These are phyloP conservation scores for Phytophthora sansomeana DNA, from an alignment of 352 stramenopile genomes.

Conservation along the genomic window DNA sequence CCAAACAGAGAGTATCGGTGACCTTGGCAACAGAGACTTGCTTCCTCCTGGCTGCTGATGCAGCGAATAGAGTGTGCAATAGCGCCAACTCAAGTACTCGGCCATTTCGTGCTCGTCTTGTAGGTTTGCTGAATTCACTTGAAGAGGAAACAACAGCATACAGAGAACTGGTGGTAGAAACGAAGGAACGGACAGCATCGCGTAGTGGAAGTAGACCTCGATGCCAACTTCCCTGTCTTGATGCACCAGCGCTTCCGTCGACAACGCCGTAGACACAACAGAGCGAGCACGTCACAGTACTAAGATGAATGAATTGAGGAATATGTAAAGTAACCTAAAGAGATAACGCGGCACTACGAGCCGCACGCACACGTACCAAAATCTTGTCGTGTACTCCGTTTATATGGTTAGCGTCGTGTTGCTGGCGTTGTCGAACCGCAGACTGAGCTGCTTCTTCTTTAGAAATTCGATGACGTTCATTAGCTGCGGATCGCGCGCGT, in stretches of 20 bases:
- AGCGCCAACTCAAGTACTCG: slow-evolving; percentile 32
- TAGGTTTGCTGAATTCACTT: slow-evolving; percentile 70
- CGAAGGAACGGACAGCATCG: slow-evolving; percentile 27
- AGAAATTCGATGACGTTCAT: slow-evolving; percentile 85
- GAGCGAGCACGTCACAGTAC: slow-evolving; percentile 6
- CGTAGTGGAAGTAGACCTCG: slow-evolving; percentile 13
- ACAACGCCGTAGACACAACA: slow-evolving; percentile 13
- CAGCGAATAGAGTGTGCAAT: slow-evolving; percentile 18
- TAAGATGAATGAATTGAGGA: slow-evolving; percentile 22
- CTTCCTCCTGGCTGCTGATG: slow-evolving; percentile 9
- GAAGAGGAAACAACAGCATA: slow-evolving; percentile 74
- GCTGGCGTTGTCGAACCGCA: slow-evolving; percentile 88
- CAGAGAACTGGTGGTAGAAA: slow-evolving; percentile 32
- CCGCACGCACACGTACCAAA: neutral
- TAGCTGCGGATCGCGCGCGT: slow-evolving; percentile 75
- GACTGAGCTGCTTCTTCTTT: slow-evolving; percentile 90
- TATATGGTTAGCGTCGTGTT: slow-evolving; percentile 88
- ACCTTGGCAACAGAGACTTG: neutral
- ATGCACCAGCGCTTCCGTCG: neutral
- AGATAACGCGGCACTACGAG: neutral
- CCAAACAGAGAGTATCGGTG: neutral
- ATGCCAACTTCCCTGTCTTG: slow-evolving; percentile 28
- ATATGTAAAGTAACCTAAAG: neutral
- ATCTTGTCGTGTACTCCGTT: slow-evolving; percentile 7
- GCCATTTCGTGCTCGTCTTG: slow-evolving; percentile 64